These are phyloP conservation scores for Benincasa hispida DNA, from an alignment of 306 rosid species.

Conservation along the genomic window DNA sequence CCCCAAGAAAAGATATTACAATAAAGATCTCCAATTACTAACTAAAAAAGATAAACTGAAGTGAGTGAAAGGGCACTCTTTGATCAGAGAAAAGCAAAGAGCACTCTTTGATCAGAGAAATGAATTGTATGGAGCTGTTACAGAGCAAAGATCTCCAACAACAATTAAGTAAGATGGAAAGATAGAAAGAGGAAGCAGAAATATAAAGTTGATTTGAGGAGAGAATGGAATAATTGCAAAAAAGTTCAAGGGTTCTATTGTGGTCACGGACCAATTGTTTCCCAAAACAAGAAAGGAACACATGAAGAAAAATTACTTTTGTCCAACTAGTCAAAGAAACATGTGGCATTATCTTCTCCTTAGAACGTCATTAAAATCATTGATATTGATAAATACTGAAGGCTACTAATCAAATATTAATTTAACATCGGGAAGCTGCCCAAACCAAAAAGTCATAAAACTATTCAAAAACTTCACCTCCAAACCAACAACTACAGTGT, in stretches of 20 bases:
- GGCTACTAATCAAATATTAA: neutral
- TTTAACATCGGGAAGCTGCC: neutral
- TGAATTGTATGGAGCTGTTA: neutral
- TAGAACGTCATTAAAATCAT: neutral
- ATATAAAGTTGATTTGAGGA: neutral
- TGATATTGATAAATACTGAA: neutral
- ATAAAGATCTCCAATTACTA: no score
- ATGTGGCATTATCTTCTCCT: neutral
- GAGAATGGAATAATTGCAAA: neutral
- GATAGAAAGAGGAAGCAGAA: neutral
- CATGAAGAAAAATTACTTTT: neutral
- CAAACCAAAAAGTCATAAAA: neutral
- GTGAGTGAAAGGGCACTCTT: no score
- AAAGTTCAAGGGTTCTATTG: neutral
- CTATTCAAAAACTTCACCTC: neutral
- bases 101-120: no score
- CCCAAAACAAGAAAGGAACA: neutral
- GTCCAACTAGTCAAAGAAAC: neutral
- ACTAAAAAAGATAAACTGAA: no score
- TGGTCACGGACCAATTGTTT: neutral
- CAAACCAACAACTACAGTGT: neutral
- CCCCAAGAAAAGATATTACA: no score
- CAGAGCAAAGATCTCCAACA: neutral
- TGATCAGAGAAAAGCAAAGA: no score
- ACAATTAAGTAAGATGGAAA: neutral